These are phyloP conservation scores for Termitomyces sp. DNA, from an alignment of 768 basidiomycete species.

Conservation along the genomic window DNA sequence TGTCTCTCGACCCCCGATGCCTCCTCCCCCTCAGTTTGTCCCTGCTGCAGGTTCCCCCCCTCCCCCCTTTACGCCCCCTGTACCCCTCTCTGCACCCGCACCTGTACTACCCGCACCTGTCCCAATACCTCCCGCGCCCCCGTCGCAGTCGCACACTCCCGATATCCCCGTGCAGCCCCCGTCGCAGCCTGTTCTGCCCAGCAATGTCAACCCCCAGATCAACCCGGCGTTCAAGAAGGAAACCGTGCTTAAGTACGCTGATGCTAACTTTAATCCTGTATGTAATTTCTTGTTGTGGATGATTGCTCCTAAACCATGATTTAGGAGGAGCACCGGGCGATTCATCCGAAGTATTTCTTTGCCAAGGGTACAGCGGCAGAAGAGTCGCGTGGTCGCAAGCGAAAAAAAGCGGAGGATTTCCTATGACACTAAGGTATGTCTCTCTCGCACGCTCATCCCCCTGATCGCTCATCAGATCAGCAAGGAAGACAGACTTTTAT, in stretches of 20 bases:
- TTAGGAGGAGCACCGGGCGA: constrained; percentile 77
- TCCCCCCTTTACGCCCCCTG: not conserved
- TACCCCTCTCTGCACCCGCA: constrained; percentile 14
- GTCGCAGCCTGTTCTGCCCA: constrained; percentile 42
- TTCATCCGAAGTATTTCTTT: constrained; percentile 56
- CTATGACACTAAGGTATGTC: constrained; percentile 31
- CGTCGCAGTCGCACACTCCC: constrained; percentile 8
- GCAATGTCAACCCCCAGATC: constrained; percentile 53
- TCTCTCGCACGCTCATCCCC: not conserved
- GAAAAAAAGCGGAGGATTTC: constrained; percentile 85
- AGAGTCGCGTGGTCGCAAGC: constrained; percentile 74
- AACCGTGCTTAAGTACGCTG: constrained; percentile 66
- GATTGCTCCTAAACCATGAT: not conserved
- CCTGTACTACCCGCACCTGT: no score
- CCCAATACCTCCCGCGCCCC: constrained; percentile 12
- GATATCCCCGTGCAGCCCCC: constrained; percentile 13
- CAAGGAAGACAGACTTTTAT: constrained; percentile 11
- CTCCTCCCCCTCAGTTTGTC: constrained; percentile 34
- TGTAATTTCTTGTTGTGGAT: constrained; percentile 18
- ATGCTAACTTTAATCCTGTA: constrained; percentile 78
- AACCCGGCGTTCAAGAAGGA: constrained; percentile 74
- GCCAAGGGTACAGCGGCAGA: constrained; percentile 38
- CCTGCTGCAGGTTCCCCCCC: constrained; percentile 1
- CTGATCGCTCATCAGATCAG: not conserved
- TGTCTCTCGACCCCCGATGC: constrained; percentile 11